These are phyloP conservation scores for Malassezia obtusa DNA, from an alignment of 1,284 basidiomycete genomes.

Conservation along the genomic window DNA sequence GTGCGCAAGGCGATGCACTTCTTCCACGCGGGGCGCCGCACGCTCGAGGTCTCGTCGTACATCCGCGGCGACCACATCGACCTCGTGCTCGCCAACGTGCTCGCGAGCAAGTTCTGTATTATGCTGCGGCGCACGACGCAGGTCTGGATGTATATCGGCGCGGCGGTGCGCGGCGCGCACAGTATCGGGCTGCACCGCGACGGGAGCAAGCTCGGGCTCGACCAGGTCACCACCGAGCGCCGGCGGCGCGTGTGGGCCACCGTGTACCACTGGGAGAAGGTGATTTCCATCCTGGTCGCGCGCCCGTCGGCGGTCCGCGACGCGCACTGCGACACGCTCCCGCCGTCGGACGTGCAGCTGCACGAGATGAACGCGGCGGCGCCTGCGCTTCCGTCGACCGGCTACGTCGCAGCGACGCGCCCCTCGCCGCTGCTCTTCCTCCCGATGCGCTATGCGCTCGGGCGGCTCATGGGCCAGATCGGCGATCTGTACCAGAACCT, in stretches of 20 bases:
- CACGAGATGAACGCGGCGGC: slow-evolving; percentile 36
- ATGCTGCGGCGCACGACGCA: slow-evolving; percentile 79
- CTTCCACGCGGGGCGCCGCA: slow-evolving; percentile 58
- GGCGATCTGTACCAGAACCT: slow-evolving; percentile 92
- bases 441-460: slow-evolving; percentile 72
- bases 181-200: slow-evolving; percentile 86
- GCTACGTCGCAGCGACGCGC: slow-evolving; percentile 30
- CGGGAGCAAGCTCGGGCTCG: slow-evolving; percentile 56
- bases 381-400: background rate
- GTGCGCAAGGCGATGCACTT: slow-evolving; percentile 30
- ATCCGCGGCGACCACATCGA: slow-evolving; percentile 44
- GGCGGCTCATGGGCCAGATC: slow-evolving; percentile 76
- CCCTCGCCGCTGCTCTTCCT: slow-evolving; percentile 65
- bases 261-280: slow-evolving; percentile 82
- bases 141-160: slow-evolving; percentile 89
- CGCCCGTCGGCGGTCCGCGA: slow-evolving; percentile 72
- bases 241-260: slow-evolving; percentile 85
- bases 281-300: slow-evolving; percentile 72
- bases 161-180: slow-evolving; percentile 82
- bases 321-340: slow-evolving; percentile 63
- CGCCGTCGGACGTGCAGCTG: slow-evolving; percentile 72
- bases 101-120: slow-evolving; percentile 73
- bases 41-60: slow-evolving; percentile 32
- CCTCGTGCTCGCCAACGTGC: slow-evolving; percentile 35
- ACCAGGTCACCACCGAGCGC: slow-evolving; percentile 73